phyloP scores from a whole-genome alignment of 331 rosid genomes.

The Stylosanthes scabra region DNA sequence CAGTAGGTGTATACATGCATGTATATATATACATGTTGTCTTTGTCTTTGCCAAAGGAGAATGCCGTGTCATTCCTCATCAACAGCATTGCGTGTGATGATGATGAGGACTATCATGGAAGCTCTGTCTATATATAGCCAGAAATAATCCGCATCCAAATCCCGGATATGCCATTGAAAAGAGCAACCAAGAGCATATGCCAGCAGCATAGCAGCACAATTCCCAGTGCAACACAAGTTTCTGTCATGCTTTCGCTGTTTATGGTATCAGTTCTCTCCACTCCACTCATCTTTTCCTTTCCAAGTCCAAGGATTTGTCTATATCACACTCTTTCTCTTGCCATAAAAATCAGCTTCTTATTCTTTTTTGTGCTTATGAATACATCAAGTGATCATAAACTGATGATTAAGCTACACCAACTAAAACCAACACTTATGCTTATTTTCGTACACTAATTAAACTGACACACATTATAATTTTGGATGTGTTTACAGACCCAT shows the following conservation, averaged over 20 bases:
- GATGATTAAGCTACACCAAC: background rate
- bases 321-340: conserved; percentile 17
- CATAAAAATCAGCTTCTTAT: conserved; percentile 29
- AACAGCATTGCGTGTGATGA: conserved; percentile 33
- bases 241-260: conserved; percentile 30
- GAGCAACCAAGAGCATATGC: conserved; percentile 45
- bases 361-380: background rate
- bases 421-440: background rate
- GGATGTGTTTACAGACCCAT: no score
- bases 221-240: conserved; percentile 18
- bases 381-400: background rate
- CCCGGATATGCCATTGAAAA: conserved; percentile 52
- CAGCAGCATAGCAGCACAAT: conserved; percentile 17
- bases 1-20: background rate
- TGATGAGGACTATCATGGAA: background rate
- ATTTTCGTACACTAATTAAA: background rate
- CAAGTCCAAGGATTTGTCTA: conserved; percentile 23
- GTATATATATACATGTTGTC: conserved; percentile 22
- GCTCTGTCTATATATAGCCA: conserved; percentile 2
- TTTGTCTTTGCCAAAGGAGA: conserved; percentile 49
- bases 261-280: conserved; percentile 39
- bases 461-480: background rate
- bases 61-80: conserved; percentile 59
- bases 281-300: conserved; percentile 2
- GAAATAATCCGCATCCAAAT: conserved; percentile 43